Conservation (phyloP, 2,329 filamentous ascomycete species). For the Colletotrichum orchidophilum region DNA sequence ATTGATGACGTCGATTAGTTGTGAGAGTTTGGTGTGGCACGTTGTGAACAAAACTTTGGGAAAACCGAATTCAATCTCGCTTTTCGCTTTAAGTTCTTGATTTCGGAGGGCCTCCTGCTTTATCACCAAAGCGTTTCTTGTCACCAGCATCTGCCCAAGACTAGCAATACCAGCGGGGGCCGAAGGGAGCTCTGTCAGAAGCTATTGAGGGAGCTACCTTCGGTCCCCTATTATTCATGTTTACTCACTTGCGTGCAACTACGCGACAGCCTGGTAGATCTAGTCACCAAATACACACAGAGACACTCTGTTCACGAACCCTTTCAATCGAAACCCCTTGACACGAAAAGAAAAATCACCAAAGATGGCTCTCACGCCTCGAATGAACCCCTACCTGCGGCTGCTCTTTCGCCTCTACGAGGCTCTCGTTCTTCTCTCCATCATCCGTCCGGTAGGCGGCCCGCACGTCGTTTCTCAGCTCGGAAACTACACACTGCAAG, state of each 20-base stretch:
- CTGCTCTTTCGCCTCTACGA: slow-evolving; percentile 8
- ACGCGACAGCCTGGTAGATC: no score
- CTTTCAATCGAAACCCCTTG: neutral
- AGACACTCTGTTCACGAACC: no score
- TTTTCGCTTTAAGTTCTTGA: neutral
- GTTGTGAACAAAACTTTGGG: neutral
- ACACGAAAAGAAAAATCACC: neutral
- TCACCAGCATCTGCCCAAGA: no score
- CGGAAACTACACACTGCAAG: neutral
- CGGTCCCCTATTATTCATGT: no score
- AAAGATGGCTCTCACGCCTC: slow-evolving; percentile 12
- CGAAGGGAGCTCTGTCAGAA: no score
- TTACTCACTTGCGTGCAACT: no score
- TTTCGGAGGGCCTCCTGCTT: neutral
- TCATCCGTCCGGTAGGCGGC: neutral
- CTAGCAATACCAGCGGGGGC: no score
- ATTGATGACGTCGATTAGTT: neutral
- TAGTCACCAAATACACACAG: no score
- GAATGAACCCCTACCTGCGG: slow-evolving; percentile 5
- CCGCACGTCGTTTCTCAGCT: neutral
- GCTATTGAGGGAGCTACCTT: no score
- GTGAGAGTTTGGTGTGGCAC: neutral
- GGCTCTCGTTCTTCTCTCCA: neutral
- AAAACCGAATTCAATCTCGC: neutral
- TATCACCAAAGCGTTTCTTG: neutral